These are phyloP conservation scores for Neckera pumila DNA, from an alignment of 225 moss, liverwort and hornwort species.

Conservation along the genomic window DNA sequence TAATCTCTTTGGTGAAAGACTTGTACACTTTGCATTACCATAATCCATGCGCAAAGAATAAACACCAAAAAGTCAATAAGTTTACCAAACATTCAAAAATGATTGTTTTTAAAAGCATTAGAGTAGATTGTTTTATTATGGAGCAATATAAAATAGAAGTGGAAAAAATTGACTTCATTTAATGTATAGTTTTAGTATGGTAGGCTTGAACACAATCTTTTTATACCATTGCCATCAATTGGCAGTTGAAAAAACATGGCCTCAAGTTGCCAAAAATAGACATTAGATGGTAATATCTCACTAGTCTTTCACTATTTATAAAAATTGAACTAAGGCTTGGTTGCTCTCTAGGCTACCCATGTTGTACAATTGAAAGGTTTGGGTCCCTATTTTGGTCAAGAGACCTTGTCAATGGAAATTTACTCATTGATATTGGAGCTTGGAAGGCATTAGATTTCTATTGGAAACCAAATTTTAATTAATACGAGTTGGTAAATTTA, in stretches of 20 bases:
- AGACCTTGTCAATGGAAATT: no score
- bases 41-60: no score
- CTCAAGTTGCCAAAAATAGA: neutral
- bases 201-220: neutral
- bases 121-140: neutral
- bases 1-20: no score
- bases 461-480: no score
- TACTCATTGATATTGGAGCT: no score
- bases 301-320: neutral
- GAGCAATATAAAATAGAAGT: neutral
- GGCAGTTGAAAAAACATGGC: neutral
- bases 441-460: no score
- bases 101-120: neutral
- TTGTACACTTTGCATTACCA: no score
- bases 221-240: neutral
- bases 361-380: no score
- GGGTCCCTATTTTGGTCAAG: rapidly evolving
- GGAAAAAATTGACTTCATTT: no score
- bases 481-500: no score
- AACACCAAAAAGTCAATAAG: no score
- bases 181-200: no score
- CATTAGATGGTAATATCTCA: neutral
- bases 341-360: neutral
- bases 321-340: neutral
- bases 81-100: neutral